A percentile compares a stretch with the other conserved stretches of the same genome.
Evolutionary conservation across 805 yeast species (phyloP).

Genomic region (Debaryomyces prosopidis): DNA sequence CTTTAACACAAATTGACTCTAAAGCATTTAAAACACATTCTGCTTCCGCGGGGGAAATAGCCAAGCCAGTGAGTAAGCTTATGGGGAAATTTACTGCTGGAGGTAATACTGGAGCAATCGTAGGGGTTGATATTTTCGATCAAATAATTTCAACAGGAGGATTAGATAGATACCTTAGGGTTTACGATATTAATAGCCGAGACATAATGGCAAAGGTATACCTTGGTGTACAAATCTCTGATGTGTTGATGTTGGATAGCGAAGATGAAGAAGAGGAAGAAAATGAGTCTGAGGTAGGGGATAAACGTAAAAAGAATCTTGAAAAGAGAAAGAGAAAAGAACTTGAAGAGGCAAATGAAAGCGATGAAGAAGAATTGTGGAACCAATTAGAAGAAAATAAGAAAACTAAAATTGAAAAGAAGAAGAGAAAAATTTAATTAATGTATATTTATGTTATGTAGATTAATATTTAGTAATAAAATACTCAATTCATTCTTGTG

Average conservation of each 20-base stretch:
- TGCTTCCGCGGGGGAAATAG: slow-evolving; percentile 48
- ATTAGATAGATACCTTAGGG: slow-evolving; percentile 81
- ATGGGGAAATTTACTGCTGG: slow-evolving; percentile 61
- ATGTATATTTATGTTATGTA: not conserved
- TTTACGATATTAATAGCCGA: slow-evolving; percentile 63
- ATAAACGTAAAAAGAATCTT: slow-evolving; percentile 9
- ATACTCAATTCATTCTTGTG: slow-evolving; percentile 2
- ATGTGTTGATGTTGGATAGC: slow-evolving; percentile 51
- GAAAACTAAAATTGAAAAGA: slow-evolving; percentile 34
- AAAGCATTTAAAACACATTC: slow-evolving; percentile 37
- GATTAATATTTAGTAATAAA: slow-evolving; percentile 2
- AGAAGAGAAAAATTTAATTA: slow-evolving; percentile 1
- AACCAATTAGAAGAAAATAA: slow-evolving; percentile 34
- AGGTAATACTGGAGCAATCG: slow-evolving; percentile 66
- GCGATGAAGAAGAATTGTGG: slow-evolving; percentile 41
- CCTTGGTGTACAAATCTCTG: slow-evolving; percentile 68
- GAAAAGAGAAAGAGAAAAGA: slow-evolving; percentile 24
- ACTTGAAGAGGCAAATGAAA: slow-evolving; percentile 23
- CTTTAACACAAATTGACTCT: slow-evolving; percentile 33
- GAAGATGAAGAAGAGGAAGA: slow-evolving; percentile 39
- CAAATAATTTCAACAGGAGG: slow-evolving; percentile 74
- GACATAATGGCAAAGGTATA: slow-evolving; percentile 69
- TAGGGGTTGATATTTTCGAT: slow-evolving; percentile 55
- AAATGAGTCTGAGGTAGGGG: slow-evolving; percentile 8
- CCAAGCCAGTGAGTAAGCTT: slow-evolving; percentile 48